Conservation (phyloP, 106 monocot species). For the Cymbidium sinense region DNA sequence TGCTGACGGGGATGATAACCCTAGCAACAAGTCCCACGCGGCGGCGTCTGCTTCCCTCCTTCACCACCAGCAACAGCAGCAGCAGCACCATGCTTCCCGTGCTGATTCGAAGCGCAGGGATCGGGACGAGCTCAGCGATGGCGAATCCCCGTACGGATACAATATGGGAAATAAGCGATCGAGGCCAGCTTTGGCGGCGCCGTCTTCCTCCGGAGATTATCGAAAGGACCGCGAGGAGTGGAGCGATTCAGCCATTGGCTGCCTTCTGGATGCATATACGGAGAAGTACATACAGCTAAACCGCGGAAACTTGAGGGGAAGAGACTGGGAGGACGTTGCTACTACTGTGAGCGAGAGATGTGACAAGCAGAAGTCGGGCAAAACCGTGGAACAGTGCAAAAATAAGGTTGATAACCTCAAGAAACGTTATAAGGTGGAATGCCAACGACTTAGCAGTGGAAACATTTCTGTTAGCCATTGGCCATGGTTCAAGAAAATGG, state of each 20-base stretch:
- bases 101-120: conserved; percentile 39
- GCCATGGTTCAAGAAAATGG: conserved; percentile 99
- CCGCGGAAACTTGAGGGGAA: conserved; percentile 83
- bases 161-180: conserved; percentile 24
- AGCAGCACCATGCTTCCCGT: conserved; percentile 6
- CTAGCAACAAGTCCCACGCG: conserved; percentile 13
- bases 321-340: conserved; percentile 99
- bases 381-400: conserved; percentile 99
- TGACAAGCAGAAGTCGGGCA: conserved; percentile 67
- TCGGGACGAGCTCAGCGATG: conserved; percentile 72
- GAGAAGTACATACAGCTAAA: conserved; percentile 90
- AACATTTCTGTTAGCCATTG: conserved; percentile 62
- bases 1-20: conserved; percentile 1
- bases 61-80: not conserved
- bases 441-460: conserved; percentile 66
- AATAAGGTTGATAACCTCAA: conserved; percentile 98
- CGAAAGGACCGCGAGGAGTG: conserved; percentile 98
- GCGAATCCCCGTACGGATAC: conserved; percentile 60
- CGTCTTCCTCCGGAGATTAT: conserved; percentile 56
- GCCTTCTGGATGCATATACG: conserved; percentile 85
- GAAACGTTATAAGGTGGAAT: conserved; percentile 96
- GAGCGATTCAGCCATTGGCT: conserved; percentile 89
- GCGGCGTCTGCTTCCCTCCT: not conserved
- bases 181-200: not conserved
- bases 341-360: conserved; percentile 64